A percentile compares a stretch with the other conserved stretches of the same genome.
Evolutionary conservation across 495 filamentous ascomycete species (phyloP).

Genomic region (Daldinia bambusicola): DNA sequence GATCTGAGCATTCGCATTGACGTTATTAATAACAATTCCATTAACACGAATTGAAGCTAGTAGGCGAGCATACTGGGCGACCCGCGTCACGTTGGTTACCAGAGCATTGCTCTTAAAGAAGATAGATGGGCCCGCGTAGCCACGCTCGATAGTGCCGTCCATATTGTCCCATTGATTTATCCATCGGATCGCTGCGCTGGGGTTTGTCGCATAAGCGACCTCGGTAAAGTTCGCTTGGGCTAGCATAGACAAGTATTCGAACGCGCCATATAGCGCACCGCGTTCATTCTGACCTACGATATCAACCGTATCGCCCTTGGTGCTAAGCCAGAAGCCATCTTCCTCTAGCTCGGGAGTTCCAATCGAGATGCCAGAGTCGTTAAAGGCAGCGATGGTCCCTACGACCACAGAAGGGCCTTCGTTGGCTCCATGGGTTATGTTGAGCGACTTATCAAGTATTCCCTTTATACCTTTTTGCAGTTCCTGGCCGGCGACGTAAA

Average conservation of each 20-base stretch:
- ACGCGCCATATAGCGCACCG: constrained; percentile 75
- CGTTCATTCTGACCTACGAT: constrained; percentile 76
- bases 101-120: constrained; percentile 69
- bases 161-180: constrained; percentile 81
- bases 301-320: constrained; percentile 55
- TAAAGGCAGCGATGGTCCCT: constrained; percentile 66
- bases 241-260: constrained; percentile 72
- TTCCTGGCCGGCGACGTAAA: constrained; percentile 68
- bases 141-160: constrained; percentile 74
- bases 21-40: constrained; percentile 75
- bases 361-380: constrained; percentile 48
- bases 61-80: constrained; percentile 71
- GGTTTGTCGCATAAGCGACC: constrained; percentile 64
- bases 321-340: constrained; percentile 72
- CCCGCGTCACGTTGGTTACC: constrained; percentile 67
- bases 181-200: constrained; percentile 72
- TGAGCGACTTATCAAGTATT: constrained; percentile 61
- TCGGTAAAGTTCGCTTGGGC: constrained; percentile 69
- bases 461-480: constrained; percentile 66
- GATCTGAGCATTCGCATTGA: constrained; percentile 72
- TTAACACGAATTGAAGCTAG: constrained; percentile 75
- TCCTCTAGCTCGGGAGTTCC: constrained; percentile 60
- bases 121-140: constrained; percentile 75
- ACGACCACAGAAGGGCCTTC: constrained; percentile 60
- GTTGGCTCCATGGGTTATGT: constrained; percentile 46